Evolutionary conservation across 2,329 filamentous ascomycete species (phyloP), one percentile per base, ranked within the genome.

Genomic region (Diaporthe caulivora): DNA sequence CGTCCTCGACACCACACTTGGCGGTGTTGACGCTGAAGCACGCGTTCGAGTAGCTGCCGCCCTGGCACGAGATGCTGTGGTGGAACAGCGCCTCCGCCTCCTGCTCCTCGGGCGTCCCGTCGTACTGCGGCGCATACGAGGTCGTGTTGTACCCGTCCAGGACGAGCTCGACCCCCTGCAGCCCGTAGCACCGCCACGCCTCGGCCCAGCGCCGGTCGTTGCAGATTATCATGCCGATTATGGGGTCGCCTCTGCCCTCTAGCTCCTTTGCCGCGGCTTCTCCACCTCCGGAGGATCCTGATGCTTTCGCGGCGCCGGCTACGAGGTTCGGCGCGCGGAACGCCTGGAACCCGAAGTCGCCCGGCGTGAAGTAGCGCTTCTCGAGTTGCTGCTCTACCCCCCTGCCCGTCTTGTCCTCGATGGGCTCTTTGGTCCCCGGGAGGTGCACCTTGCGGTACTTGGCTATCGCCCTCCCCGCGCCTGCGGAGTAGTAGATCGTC

Each of bases 401-500:
- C 6, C 86, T 85, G 34, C 87, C 83, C 3, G 82, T 80, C 40
- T 29, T 31, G 47, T 87, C 85, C 3, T 87, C 87, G 37, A 75
- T 70, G 1, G 74, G 74, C 78, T 89, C 87, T 29, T 83, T 80
- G 2, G 86, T 86, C 0, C 88, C 88, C 0, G 88, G 88, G 0
- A 89, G 80, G 76, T 89, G 88, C 0, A 89, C 82, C 78, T 90
- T 90, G 71, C 87, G 82, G 75, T 89, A 90, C 75, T 88, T 89
- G 24, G 81, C 82, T 31, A 89, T 78, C 6, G 87, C 82, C 49
- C 80, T 78, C 5, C 80, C 82, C 49, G 80, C 67, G 31, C 53
- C 79, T 0, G 84, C 84, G 0, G 86, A 88, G 78, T 85, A 89
- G 76, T 89, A 89, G 8, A 89, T 85, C 76, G 89, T 89, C 76